These are phyloP conservation scores for Diaporthe longicolla DNA, from an alignment of 2,329 filamentous ascomycete genomes.

Conservation along the genomic window DNA sequence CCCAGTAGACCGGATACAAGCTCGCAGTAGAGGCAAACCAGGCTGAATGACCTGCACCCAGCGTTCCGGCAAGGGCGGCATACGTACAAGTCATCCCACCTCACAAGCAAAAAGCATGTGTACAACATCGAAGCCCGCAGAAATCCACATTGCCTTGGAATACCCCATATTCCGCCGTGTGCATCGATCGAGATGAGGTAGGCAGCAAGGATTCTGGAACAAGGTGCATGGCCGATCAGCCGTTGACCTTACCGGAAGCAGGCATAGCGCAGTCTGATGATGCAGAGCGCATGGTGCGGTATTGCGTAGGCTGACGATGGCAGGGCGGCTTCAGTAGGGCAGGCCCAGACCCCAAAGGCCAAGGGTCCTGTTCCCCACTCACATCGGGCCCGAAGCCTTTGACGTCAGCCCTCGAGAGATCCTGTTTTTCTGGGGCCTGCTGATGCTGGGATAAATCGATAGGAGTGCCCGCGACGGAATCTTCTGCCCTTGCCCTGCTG, in stretches of 20 bases:
- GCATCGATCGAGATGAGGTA: conserved; percentile 33
- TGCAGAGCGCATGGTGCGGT: conserved; percentile 29
- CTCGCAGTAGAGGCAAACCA: background rate
- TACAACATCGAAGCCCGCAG: background rate
- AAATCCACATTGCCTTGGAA: conserved; percentile 15
- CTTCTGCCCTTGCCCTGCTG: background rate
- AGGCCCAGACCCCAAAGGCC: conserved; percentile 18
- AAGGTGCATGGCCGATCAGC: conserved; percentile 28
- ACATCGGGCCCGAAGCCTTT: conserved; percentile 34
- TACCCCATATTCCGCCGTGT: background rate
- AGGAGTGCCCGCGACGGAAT: background rate
- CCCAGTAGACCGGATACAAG: background rate
- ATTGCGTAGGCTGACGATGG: conserved; percentile 31
- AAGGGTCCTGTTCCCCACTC: conserved; percentile 24
- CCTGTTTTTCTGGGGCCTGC: conserved; percentile 39
- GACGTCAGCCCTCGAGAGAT: conserved; percentile 42
- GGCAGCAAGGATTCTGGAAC: conserved; percentile 30
- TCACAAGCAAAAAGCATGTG: background rate
- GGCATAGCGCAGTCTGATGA: conserved; percentile 26
- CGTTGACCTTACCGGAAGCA: conserved; percentile 4
- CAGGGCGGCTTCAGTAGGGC: background rate
- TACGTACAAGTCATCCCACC: background rate
- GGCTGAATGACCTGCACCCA: background rate
- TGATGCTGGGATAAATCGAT: conserved; percentile 38
- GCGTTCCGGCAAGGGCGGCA: background rate